Base-by-base conservation (phyloP, 495 filamentous ascomycete species). In the Aspergillus cavernicola region DNA sequence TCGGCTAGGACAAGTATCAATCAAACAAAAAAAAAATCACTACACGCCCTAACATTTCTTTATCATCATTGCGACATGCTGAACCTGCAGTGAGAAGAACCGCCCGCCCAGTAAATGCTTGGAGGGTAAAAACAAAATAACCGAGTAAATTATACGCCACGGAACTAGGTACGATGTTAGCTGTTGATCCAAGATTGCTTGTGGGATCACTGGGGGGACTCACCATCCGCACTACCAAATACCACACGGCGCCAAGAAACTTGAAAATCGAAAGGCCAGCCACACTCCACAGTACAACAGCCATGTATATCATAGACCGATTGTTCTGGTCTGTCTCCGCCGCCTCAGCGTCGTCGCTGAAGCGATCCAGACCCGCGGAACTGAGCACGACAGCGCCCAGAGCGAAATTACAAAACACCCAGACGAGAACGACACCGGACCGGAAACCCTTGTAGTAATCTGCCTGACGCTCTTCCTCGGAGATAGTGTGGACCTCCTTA, bases 371-470 rank as follows among this genome's bases (percentile, higher is more conserved):
- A 6, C 95, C 95, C 19, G 85, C 95, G 1, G 87, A 82, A 56
- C 85, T 88, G 52, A 97, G 71, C 36, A 99, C 91, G n/a, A 92
- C 81, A 1, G 93, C 93, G 4, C 78, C 80, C 5, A 99, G 85
- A 9, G 84, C 90, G 63, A 97, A 88, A 70, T 99, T 99, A 59
- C 84, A 92, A 63, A 96, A 90, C 73, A 99, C 93, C 95, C 95
- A 99, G 50, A 85, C 80, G 45, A 99, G 75, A 49, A 99, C 95
- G 61, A 96, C 90, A 12, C 88, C 80, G 49, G 87, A 91, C 41
- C 95, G 81, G 66, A 99, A 95, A 36, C 92, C 93, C 62, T 92
- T 90, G 77, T 99, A 99, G 66, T 97, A 99, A 67, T 97, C 93
- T 73, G 96, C 90, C 72, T 99, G 93, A 60, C 86, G 87, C 62